A percentile compares a stretch with the other conserved stretches of the same genome.
These are phyloP conservation scores for Colletotrichum filicis DNA, from an alignment of 2,329 filamentous ascomycete genomes.

Conservation along the genomic window DNA sequence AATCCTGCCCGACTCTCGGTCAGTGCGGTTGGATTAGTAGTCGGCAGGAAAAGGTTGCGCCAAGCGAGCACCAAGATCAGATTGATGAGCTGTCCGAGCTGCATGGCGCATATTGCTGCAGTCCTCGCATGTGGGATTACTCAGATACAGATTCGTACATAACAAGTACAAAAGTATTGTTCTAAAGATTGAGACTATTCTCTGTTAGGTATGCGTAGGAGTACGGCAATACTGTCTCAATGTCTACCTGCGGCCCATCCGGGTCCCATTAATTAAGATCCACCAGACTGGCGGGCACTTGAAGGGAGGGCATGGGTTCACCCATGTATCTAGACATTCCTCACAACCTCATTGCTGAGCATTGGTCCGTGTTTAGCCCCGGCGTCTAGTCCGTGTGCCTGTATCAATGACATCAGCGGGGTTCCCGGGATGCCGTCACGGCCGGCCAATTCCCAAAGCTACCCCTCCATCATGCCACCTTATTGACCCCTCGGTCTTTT, in stretches of 20 bases:
- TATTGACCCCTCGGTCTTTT: background rate
- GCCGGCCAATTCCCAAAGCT: constrained; percentile 22
- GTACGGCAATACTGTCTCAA: background rate
- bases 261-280: constrained; percentile 20
- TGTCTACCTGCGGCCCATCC: constrained; percentile 23
- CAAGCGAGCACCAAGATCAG: background rate
- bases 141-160: background rate
- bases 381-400: constrained; percentile 5
- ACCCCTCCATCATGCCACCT: constrained; percentile 32
- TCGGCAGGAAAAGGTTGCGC: background rate
- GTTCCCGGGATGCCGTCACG: constrained; percentile 28
- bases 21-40: background rate
- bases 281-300: constrained; percentile 3
- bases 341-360: constrained; percentile 17
- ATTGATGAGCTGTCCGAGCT: constrained; percentile 22
- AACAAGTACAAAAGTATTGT: background rate
- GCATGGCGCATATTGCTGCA: background rate
- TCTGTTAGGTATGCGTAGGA: background rate
- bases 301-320: constrained; percentile 1
- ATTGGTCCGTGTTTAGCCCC: constrained; percentile 15
- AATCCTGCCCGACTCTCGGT: background rate
- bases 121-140: background rate
- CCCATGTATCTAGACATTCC: background rate
- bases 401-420: constrained; percentile 34
- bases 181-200: background rate